phyloP scores from a whole-genome alignment of 257 asterid species.

The Fraxinus anomala region DNA sequence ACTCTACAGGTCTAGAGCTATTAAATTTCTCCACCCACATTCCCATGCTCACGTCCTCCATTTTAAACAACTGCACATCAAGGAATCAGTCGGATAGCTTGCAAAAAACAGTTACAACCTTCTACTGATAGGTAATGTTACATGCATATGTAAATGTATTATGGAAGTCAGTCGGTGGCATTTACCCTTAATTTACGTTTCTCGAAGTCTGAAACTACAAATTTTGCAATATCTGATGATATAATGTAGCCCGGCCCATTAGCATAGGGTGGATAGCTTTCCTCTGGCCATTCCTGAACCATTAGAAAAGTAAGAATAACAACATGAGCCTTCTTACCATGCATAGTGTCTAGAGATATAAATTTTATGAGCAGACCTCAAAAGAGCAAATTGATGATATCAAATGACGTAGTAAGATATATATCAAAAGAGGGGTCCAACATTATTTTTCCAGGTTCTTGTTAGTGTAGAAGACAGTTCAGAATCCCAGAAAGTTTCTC shows the following conservation, averaged over 20 bases:
- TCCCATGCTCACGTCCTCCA: constrained; percentile 99
- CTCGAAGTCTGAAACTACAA: constrained; percentile 63
- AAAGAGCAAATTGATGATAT: too few relatives aligned
- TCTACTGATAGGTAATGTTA: not conserved
- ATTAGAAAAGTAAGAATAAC: not conserved
- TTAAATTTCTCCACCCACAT: constrained; percentile 90
- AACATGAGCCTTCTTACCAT: not conserved
- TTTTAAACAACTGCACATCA: constrained; percentile 73
- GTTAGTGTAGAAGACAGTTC: not conserved
- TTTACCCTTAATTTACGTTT: constrained; percentile 65
- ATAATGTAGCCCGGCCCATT: constrained; percentile 96
- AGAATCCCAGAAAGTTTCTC: not conserved
- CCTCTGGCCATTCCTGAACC: constrained; percentile 98
- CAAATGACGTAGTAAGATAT: too few relatives aligned
- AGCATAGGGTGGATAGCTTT: constrained; percentile 90
- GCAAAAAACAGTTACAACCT: not conserved
- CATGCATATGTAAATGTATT: not conserved
- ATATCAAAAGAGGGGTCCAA: not conserved
- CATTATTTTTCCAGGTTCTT: not conserved
- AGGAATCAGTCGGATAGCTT: not conserved
- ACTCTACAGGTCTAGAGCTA: constrained; percentile 61
- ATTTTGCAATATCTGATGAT: constrained; percentile 78
- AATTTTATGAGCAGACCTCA: too few relatives aligned
- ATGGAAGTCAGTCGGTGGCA: not conserved
- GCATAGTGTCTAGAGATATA: not conserved